Percentiles rank a stretch among this genome's conserved stretches.
Evolutionary conservation across 176 grass and related monocot genomes (phyloP).

Genomic region (Typha latifolia): DNA sequence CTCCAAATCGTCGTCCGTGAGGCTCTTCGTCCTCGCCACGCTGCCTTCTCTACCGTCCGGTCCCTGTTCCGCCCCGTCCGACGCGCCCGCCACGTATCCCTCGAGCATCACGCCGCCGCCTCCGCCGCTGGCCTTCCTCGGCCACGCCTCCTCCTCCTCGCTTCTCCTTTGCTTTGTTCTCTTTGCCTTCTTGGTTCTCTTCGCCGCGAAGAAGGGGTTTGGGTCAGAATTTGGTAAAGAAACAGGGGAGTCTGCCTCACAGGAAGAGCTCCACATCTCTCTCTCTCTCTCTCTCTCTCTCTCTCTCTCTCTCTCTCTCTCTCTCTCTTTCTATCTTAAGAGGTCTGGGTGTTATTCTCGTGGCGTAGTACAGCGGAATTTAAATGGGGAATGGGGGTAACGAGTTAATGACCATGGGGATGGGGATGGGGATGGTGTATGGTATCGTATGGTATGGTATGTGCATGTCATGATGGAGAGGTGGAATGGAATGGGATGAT

Average conservation of each 20-base stretch:
- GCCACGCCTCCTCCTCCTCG: background rate
- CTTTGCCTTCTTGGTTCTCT: background rate
- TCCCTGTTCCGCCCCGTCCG: background rate
- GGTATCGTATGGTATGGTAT: background rate
- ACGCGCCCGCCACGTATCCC: conserved; percentile 14
- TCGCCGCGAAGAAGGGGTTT: background rate
- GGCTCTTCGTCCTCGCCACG: conserved; percentile 18
- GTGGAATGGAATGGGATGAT: too few relatives aligned
- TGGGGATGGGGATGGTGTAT: background rate
- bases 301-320: background rate
- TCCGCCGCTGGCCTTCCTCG: background rate
- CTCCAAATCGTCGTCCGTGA: conserved; percentile 29
- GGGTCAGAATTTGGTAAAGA: background rate
- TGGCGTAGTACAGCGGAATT: background rate
- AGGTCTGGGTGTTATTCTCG: background rate
- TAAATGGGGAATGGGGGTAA: conserved; percentile 3
- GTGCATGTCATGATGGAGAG: background rate
- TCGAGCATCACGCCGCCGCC: conserved; percentile 26
- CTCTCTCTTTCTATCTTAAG: background rate
- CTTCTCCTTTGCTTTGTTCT: background rate
- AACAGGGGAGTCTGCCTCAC: conserved; percentile 6
- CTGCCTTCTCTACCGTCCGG: background rate
- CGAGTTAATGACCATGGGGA: too few relatives aligned
- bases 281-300: conserved; percentile 13
- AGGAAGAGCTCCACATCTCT: conserved; percentile 23